phyloP scores from a whole-genome alignment of 257 asterid genomes.

The Coffea canephora region DNA sequence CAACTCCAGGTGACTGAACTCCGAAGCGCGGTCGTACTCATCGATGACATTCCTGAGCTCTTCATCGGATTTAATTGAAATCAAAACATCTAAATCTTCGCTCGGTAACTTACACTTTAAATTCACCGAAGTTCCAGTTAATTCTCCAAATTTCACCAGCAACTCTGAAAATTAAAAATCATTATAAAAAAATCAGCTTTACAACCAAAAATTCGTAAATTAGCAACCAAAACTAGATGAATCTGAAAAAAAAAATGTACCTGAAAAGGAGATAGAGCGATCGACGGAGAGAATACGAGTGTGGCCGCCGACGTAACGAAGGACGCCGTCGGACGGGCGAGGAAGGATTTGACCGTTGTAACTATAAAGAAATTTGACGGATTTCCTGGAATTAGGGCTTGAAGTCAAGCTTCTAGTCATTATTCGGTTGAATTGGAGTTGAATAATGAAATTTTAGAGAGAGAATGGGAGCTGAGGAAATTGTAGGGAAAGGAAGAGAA shows the following conservation, averaged over 20 bases:
- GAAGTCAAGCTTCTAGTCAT: constrained; percentile 42
- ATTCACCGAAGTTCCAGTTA: constrained; percentile 58
- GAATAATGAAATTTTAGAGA: not conserved
- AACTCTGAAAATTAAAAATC: constrained; percentile 38
- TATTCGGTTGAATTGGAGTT: not conserved
- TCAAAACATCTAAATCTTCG: constrained; percentile 73
- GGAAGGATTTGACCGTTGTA: constrained; percentile 72
- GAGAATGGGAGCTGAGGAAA: not conserved
- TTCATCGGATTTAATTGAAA: constrained; percentile 69
- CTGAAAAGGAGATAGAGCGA: constrained; percentile 30
- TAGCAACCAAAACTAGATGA: not conserved
- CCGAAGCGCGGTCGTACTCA: constrained; percentile 59
- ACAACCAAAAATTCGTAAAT: not conserved
- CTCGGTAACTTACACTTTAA: constrained; percentile 72
- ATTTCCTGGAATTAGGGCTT: constrained; percentile 8
- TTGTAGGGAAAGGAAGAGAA: not conserved
- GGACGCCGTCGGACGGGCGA: constrained; percentile 64
- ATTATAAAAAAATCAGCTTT: not conserved
- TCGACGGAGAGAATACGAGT: constrained; percentile 75
- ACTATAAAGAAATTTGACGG: constrained; percentile 76
- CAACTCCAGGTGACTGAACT: constrained; percentile 31
- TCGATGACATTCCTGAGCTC: constrained; percentile 54
- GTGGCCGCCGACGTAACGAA: constrained; percentile 75
- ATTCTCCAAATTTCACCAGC: constrained; percentile 73
- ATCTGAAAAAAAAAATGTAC: constrained; percentile 1